Evolutionary conservation across 202 grass and related monocot genomes (phyloP).

Genomic region (Carex sylvatica): DNA sequence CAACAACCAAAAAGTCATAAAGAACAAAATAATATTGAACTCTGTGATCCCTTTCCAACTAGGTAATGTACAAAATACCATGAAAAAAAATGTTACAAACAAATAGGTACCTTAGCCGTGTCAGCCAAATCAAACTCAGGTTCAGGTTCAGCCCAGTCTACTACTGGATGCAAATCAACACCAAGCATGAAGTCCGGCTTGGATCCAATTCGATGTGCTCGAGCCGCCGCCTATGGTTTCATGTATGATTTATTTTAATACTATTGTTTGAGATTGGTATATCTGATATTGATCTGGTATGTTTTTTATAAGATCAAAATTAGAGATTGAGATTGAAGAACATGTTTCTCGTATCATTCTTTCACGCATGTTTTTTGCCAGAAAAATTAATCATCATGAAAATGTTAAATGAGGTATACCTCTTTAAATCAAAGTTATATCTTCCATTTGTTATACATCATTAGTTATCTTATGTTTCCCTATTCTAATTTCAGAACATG

Average conservation of each 20-base stretch:
- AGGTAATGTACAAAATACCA: constrained; percentile 21
- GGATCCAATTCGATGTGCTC: constrained; percentile 55
- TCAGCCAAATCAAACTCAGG: constrained; percentile 55
- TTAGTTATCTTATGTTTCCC: background rate
- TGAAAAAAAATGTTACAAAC: background rate
- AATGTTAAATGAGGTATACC: background rate
- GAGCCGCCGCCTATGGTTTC: constrained; percentile 78
- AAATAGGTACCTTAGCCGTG: constrained; percentile 60
- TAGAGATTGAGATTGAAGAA: background rate
- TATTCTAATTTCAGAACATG: background rate
- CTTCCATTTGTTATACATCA: background rate
- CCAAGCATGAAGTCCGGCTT: constrained; percentile 75
- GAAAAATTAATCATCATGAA: background rate
- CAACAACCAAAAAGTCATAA: background rate
- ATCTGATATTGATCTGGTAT: constrained; percentile 14
- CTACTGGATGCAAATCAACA: constrained; percentile 59
- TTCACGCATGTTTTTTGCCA: background rate
- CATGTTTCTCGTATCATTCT: constrained; percentile 7
- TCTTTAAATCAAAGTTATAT: background rate
- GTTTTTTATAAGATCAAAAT: background rate
- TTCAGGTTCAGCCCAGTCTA: constrained; percentile 79
- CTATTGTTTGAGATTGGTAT: constrained; percentile 4
- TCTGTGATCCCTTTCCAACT: background rate
- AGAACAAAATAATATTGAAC: constrained; percentile 18
- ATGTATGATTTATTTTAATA: constrained; percentile 25